phyloP scores from a whole-genome alignment of 73 alveolate genomes.

The Breviolum minutum region DNA sequence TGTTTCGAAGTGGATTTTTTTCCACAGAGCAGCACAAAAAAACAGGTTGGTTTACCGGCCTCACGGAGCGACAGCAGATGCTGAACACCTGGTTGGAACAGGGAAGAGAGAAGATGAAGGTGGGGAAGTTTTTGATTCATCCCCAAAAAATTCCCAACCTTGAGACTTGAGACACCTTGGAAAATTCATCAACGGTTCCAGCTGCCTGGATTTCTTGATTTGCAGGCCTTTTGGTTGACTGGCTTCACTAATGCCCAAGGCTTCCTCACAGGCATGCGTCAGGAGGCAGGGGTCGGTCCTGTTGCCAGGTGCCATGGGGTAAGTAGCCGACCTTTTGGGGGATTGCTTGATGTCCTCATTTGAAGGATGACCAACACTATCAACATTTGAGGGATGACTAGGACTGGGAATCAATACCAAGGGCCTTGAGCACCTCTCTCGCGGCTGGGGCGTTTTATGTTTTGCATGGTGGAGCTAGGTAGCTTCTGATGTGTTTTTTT shows the following conservation, averaged over 20 bases:
- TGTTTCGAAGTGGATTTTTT: background rate
- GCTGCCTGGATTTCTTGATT: background rate
- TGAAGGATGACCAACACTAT: background rate
- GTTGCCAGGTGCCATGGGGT: background rate
- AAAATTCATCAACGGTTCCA: no score
- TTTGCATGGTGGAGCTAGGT: background rate
- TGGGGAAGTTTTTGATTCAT: background rate
- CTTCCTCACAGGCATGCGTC: slow-evolving; percentile 99
- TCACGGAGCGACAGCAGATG: slow-evolving; percentile 99
- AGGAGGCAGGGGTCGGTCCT: slow-evolving; percentile 97
- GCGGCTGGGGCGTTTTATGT: background rate
- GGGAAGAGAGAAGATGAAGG: slow-evolving; percentile 98
- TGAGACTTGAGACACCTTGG: background rate
- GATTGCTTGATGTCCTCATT: background rate
- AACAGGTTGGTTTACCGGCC: slow-evolving; percentile 99
- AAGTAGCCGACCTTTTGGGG: background rate
- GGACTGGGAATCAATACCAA: no score
- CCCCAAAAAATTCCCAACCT: background rate
- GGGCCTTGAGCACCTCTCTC: no score
- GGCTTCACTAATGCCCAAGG: slow-evolving; percentile 99
- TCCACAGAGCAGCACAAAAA: background rate
- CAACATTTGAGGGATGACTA: no score
- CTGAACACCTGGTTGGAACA: slow-evolving; percentile 99
- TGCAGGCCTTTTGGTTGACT: slow-evolving; percentile 98
- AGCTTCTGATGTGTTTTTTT: background rate